Percentiles rank a stretch among this genome's conserved stretches.
These are phyloP conservation scores for Mycena haematopus DNA, from an alignment of 768 basidiomycete genomes.

Conservation along the genomic window DNA sequence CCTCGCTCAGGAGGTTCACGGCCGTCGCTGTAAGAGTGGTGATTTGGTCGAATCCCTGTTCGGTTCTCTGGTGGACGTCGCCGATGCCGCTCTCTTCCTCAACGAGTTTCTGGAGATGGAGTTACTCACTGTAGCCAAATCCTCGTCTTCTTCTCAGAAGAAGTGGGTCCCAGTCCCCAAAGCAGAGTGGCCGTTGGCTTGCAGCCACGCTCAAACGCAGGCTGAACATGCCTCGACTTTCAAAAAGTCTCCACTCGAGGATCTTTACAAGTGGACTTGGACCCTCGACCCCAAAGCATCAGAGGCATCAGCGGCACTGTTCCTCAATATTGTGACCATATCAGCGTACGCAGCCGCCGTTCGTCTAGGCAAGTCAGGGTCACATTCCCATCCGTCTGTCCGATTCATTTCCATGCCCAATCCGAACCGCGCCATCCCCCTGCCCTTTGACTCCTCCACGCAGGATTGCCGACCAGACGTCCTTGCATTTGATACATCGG, in stretches of 20 bases:
- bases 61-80: no score
- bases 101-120: no score
- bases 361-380: not conserved
- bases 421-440: constrained; percentile 5
- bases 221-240: constrained; percentile 3
- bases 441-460: constrained; percentile 6
- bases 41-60: no score
- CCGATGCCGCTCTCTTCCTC: no score
- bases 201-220: constrained; percentile 1
- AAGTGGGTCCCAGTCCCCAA: no score
- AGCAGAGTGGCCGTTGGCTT: not conserved
- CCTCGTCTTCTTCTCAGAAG: no score
- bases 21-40: no score
- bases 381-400: constrained; percentile 4
- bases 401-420: constrained; percentile 8
- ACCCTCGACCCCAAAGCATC: not conserved
- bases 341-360: constrained; percentile 14
- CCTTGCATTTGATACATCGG: constrained; percentile 9
- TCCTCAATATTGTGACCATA: constrained; percentile 17
- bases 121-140: no score
- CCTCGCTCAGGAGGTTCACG: no score
- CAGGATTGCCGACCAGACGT: constrained; percentile 19
- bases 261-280: constrained; percentile 22
- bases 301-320: constrained; percentile 2
- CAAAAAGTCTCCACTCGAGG: not conserved